Evolutionary conservation across 768 basidiomycete species (phyloP).

Genomic region (Albatrellus ellisii): DNA sequence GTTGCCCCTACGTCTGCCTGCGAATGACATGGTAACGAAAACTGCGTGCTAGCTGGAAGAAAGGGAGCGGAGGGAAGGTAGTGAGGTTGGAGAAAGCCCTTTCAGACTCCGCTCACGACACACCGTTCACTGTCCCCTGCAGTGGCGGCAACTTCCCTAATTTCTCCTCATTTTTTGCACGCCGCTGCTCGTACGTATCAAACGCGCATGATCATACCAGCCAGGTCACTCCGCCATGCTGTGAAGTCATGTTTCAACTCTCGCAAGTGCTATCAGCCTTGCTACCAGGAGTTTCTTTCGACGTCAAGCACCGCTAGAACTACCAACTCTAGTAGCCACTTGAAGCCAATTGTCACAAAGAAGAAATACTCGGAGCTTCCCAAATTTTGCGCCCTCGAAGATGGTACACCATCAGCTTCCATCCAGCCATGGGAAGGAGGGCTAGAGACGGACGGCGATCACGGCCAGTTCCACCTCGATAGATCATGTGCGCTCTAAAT

Average conservation of each 20-base stretch:
- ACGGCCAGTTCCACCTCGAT: too few species aligned
- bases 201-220: neutral
- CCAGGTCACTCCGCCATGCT: neutral
- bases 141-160: too few species aligned
- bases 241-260: neutral
- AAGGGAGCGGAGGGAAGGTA: conserved; percentile 11
- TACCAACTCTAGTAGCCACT: neutral
- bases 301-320: neutral
- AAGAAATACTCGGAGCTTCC: conserved; percentile 54
- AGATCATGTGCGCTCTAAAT: too few species aligned
- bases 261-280: neutral
- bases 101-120: conserved; percentile 11
- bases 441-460: too few species aligned
- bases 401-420: conserved; percentile 31
- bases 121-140: too few species aligned
- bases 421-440: conserved; percentile 30
- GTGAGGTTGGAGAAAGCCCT: conserved; percentile 11
- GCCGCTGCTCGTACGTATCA: too few species aligned
- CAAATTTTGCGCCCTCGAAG: conserved; percentile 25
- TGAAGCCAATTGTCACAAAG: conserved; percentile 21
- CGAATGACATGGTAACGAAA: conserved; percentile 52
- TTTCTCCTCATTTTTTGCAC: too few species aligned
- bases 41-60: conserved; percentile 14
- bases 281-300: neutral
- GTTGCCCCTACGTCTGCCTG: conserved; percentile 77